Evolutionary conservation across 106 monocot genomes (phyloP).

Genomic region (Apostasia shenzhenica): DNA sequence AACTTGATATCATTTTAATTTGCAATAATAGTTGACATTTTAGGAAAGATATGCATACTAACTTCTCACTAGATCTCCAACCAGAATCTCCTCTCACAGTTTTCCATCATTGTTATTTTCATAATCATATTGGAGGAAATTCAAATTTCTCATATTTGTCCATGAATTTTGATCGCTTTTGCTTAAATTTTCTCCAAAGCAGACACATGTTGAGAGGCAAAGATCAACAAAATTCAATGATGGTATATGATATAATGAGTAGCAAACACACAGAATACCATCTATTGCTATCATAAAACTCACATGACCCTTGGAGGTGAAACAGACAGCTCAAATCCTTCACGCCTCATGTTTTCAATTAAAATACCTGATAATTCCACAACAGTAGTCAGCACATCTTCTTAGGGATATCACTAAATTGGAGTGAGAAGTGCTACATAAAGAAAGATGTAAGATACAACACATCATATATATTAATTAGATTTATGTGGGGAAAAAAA

Average conservation of each 20-base stretch:
- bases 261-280: neutral
- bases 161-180: neutral
- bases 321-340: constrained; percentile 98
- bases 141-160: no score
- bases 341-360: constrained; percentile 99
- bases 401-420: neutral
- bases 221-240: neutral
- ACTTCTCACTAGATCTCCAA: no score
- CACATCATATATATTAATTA: neutral
- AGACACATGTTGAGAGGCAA: neutral
- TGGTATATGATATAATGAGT: constrained; percentile 3
- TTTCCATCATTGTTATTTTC: no score
- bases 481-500: neutral
- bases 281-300: constrained; percentile 18
- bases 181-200: neutral
- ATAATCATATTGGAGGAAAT: no score
- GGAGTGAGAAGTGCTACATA: neutral
- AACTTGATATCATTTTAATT: no score
- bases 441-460: neutral
- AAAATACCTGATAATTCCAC: constrained; percentile 60
- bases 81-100: no score
- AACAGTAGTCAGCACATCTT: neutral
- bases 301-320: constrained; percentile 98
- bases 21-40: no score
- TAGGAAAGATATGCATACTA: no score